Percentiles rank a stretch among this genome's conserved stretches.
These are phyloP conservation scores for Alternaria infectoria DNA, from an alignment of 2,329 filamentous ascomycete genomes.

Conservation along the genomic window DNA sequence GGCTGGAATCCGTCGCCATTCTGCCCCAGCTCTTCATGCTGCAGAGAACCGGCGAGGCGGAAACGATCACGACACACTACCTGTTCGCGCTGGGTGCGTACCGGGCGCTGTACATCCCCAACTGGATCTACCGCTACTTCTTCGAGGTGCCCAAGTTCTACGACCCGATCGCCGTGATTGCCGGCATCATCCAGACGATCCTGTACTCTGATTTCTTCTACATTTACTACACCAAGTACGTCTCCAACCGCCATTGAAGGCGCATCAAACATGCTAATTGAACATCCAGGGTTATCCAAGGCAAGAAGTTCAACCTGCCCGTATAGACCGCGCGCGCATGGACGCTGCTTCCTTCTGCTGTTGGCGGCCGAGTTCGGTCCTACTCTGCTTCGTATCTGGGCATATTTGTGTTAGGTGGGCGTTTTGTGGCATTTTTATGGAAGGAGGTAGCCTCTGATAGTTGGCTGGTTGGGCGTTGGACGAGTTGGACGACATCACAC, in stretches of 20 bases:
- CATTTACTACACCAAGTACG: conserved; percentile 95
- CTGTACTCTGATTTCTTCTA: conserved; percentile 99
- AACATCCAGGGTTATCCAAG: conserved; percentile 55
- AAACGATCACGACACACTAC: conserved; percentile 99
- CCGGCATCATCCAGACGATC: conserved; percentile 90
- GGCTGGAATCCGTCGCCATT: conserved; percentile 96
- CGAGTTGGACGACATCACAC: neutral
- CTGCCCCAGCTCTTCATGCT: conserved; percentile 98
- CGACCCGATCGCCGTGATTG: conserved; percentile 86
- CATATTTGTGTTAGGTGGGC: conserved; percentile 7
- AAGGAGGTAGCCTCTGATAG: neutral
- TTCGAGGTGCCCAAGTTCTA: conserved; percentile 71
- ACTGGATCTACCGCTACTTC: conserved; percentile 94
- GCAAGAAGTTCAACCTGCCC: conserved; percentile 62
- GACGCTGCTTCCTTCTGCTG: conserved; percentile 5
- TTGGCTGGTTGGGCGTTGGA: neutral
- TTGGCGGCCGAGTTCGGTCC: conserved; percentile 5
- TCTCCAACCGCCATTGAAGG: conserved; percentile 8
- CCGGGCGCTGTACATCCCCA: conserved; percentile 94
- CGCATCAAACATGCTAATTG: neutral
- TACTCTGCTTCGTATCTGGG: conserved; percentile 8
- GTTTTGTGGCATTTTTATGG: conserved; percentile 5
- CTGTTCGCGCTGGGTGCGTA: conserved; percentile 92
- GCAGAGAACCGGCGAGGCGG: conserved; percentile 94
- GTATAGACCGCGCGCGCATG: conserved; percentile 45